These are phyloP conservation scores for Salvia rosmarinus DNA, from an alignment of 257 asterid species.

Conservation along the genomic window DNA sequence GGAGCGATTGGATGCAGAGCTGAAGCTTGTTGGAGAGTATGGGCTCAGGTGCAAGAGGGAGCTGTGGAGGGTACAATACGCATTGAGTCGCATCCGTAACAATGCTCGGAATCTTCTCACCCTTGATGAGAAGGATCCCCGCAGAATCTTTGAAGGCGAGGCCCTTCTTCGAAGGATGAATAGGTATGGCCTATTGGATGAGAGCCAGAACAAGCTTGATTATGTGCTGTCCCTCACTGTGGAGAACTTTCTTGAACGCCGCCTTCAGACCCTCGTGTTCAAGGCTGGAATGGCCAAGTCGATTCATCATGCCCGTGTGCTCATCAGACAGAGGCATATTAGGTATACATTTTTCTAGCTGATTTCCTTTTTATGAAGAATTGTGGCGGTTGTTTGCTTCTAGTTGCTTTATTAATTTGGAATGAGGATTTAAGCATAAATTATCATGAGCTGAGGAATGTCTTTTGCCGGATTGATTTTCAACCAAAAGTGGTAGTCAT, in stretches of 20 bases:
- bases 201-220: slow-evolving; percentile 53
- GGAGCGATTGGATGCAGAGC: slow-evolving; percentile 74
- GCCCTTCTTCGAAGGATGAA: slow-evolving; percentile 75
- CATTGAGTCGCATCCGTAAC: slow-evolving; percentile 65
- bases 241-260: slow-evolving; percentile 54
- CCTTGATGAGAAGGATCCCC: slow-evolving; percentile 53
- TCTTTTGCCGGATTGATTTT: too few relatives aligned
- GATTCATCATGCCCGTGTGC: slow-evolving; percentile 53
- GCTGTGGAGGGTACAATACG: slow-evolving; percentile 73
- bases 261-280: slow-evolving; percentile 52
- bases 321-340: slow-evolving; percentile 54
- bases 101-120: slow-evolving; percentile 46
- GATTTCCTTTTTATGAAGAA: neutral
- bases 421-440: too few relatives aligned
- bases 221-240: slow-evolving; percentile 52
- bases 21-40: slow-evolving; percentile 69
- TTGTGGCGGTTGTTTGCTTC: neutral
- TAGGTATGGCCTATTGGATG: slow-evolving; percentile 44
- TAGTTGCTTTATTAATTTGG: neutral
- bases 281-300: slow-evolving; percentile 42
- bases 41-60: slow-evolving; percentile 72
- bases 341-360: slow-evolving; percentile 31
- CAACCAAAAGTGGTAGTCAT: too few relatives aligned
- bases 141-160: slow-evolving; percentile 74
- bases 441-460: too few relatives aligned